Evolutionary conservation across 352 stramenopile species (phyloP).

Genomic region (Pythium oligandrum): DNA sequence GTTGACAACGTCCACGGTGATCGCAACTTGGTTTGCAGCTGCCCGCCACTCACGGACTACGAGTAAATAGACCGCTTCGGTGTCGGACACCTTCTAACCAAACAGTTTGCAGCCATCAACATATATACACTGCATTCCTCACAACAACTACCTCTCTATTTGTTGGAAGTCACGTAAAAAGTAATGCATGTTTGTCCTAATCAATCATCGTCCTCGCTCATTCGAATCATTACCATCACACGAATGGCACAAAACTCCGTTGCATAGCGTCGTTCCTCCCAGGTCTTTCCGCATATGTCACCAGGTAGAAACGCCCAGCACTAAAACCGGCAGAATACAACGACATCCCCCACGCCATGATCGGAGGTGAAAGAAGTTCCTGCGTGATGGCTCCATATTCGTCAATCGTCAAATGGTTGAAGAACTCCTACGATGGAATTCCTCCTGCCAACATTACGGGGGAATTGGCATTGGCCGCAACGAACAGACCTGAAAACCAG

Average conservation of each 20-base stretch:
- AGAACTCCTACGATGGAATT: conserved; percentile 12
- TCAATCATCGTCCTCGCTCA: too few species aligned
- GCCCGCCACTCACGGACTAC: conserved; percentile 95
- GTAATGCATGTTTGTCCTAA: too few species aligned
- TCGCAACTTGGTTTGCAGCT: conserved; percentile 98
- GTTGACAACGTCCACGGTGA: conserved; percentile 99
- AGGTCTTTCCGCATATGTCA: conserved; percentile 11
- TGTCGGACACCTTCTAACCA: neutral
- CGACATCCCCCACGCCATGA: conserved; percentile 3
- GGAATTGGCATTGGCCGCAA: conserved; percentile 12
- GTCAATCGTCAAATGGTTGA: conserved; percentile 14
- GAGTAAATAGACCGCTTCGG: conserved; percentile 32
- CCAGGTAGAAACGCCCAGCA: conserved; percentile 15
- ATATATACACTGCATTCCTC: too few species aligned
- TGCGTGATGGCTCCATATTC: conserved; percentile 11
- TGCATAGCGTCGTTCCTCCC: conserved; percentile 6
- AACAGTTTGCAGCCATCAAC: too few species aligned
- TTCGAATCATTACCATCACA: conserved; percentile 7
- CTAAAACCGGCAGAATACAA: conserved; percentile 9
- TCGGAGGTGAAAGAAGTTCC: conserved; percentile 7
- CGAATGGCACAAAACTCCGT: conserved; percentile 8
- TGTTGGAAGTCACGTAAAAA: too few species aligned
- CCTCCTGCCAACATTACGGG: conserved; percentile 11
- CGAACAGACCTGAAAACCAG: conserved; percentile 12
- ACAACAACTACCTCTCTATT: too few species aligned